Percentiles rank a stretch among this genome's conserved stretches.
These are phyloP conservation scores for Gnomoniopsis smithogilvyi DNA, from an alignment of 2,329 filamentous ascomycete species.

Conservation along the genomic window DNA sequence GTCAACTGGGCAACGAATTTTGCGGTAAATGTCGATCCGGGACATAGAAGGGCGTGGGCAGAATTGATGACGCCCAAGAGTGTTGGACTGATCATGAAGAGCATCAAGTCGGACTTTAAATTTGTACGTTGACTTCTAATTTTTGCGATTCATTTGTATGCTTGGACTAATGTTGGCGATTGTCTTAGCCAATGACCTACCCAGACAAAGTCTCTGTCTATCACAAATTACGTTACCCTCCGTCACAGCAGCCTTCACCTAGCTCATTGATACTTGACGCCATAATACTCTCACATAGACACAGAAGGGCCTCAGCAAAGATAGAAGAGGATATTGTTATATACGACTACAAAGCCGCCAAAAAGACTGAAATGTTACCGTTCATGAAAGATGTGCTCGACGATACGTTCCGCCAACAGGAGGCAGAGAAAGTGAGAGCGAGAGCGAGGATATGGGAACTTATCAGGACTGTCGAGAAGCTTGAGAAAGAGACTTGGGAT, in stretches of 20 bases:
- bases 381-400: slow-evolving; percentile 39
- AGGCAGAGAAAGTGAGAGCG: slow-evolving; percentile 52
- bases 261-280: slow-evolving; percentile 59
- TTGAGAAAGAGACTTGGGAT: slow-evolving; percentile 77
- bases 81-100: slow-evolving; percentile 73
- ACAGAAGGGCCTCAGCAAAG: slow-evolving; percentile 69
- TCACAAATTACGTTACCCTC: slow-evolving; percentile 65
- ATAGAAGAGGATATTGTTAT: slow-evolving; percentile 76
- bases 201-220: slow-evolving; percentile 82
- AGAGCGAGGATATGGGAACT: slow-evolving; percentile 53
- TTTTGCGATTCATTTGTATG: slow-evolving; percentile 4
- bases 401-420: slow-evolving; percentile 42
- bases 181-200: slow-evolving; percentile 69
- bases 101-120: slow-evolving; percentile 43
- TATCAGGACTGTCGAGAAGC: slow-evolving; percentile 49
- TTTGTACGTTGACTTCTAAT: slow-evolving; percentile 54
- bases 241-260: slow-evolving; percentile 35
- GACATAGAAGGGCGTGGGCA: slow-evolving; percentile 61
- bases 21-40: slow-evolving; percentile 58
- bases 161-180: not conserved
- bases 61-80: slow-evolving; percentile 64
- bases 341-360: slow-evolving; percentile 57
- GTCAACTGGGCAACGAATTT: slow-evolving; percentile 76
- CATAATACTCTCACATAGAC: slow-evolving; percentile 70
- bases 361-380: slow-evolving; percentile 35